Conservation (phyloP, 768 basidiomycete species). For the Trametes villosa region DNA sequence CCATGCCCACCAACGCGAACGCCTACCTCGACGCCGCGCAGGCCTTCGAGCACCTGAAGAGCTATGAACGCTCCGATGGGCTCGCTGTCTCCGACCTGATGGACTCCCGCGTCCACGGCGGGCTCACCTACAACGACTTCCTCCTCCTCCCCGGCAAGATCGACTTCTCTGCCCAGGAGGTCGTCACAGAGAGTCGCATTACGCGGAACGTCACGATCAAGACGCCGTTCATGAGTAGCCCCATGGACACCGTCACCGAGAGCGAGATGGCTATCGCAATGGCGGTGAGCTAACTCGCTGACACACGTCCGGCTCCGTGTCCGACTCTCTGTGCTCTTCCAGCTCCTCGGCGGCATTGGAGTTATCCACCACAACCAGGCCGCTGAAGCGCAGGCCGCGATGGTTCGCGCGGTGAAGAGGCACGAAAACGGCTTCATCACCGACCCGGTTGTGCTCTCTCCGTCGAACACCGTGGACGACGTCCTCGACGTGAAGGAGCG, state of each 20-base stretch:
- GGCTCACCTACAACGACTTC: slow-evolving; percentile 98
- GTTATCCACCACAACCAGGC: slow-evolving; percentile 97
- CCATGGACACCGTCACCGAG: slow-evolving; percentile 99
- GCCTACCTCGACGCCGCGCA: slow-evolving; percentile 64
- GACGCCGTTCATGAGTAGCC: slow-evolving; percentile 96
- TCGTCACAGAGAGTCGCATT: slow-evolving; percentile 81
- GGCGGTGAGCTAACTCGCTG: slow-evolving; percentile 62
- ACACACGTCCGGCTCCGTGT: slow-evolving; percentile 17
- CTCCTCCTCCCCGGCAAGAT: slow-evolving; percentile 94
- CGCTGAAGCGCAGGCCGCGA: slow-evolving; percentile 84
- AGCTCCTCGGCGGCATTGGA: slow-evolving; percentile 95
- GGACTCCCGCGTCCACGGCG: slow-evolving; percentile 83
- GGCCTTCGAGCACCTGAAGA: slow-evolving; percentile 76
- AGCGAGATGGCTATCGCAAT: slow-evolving; percentile 90
- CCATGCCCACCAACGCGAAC: slow-evolving; percentile 31
- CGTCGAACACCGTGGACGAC: slow-evolving; percentile 77
- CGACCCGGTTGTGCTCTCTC: slow-evolving; percentile 89
- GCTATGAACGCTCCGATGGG: slow-evolving; percentile 78
- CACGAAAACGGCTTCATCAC: slow-evolving; percentile 99
- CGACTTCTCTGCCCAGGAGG: slow-evolving; percentile 84
- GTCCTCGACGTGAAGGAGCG: slow-evolving; percentile 91
- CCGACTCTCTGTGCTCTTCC: slow-evolving; percentile 35
- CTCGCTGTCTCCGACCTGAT: slow-evolving; percentile 85
- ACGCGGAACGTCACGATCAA: slow-evolving; percentile 91
- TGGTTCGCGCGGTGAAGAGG: slow-evolving; percentile 97